Percentiles rank a stretch among this genome's conserved stretches.
phyloP scores from a whole-genome alignment of 2,329 filamentous ascomycete genomes.

The Amylocarpus encephaloides region DNA sequence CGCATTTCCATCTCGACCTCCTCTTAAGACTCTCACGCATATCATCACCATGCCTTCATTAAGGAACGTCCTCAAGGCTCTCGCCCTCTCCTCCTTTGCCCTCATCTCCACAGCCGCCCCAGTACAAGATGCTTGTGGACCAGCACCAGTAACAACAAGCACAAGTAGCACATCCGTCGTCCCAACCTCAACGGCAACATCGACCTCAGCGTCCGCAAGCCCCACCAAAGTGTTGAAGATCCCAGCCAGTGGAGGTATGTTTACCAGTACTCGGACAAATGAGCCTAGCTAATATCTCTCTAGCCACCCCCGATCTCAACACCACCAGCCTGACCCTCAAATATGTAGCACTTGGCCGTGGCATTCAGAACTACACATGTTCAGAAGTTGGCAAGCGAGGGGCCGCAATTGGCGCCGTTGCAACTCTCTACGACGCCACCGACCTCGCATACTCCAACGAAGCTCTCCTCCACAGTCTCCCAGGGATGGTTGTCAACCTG shows the following conservation, averaged over 20 bases:
- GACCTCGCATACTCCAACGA: conserved; percentile 16
- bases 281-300: conserved; percentile 2
- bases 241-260: conserved; percentile 23
- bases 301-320: conserved; percentile 23
- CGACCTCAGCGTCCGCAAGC: background rate
- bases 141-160: background rate
- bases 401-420: conserved; percentile 25
- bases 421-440: conserved; percentile 30
- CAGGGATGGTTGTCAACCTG: conserved; percentile 18
- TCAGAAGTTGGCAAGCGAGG: conserved; percentile 13
- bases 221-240: conserved; percentile 13
- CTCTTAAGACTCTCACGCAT: background rate
- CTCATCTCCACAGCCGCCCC: conserved; percentile 18
- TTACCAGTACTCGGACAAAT: background rate
- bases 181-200: background rate
- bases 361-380: conserved; percentile 32
- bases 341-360: conserved; percentile 29
- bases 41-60: conserved; percentile 23
- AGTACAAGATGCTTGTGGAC: conserved; percentile 3
- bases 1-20: too few species aligned
- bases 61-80: conserved; percentile 17
- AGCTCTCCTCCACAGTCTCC: conserved; percentile 15
- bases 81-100: conserved; percentile 19
- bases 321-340: conserved; percentile 22
- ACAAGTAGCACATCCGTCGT: background rate